A percentile compares a stretch with the other conserved stretches of the same genome.
These are phyloP conservation scores for Fraxinus baroniana DNA, from an alignment of 305 asterid species.

Conservation along the genomic window DNA sequence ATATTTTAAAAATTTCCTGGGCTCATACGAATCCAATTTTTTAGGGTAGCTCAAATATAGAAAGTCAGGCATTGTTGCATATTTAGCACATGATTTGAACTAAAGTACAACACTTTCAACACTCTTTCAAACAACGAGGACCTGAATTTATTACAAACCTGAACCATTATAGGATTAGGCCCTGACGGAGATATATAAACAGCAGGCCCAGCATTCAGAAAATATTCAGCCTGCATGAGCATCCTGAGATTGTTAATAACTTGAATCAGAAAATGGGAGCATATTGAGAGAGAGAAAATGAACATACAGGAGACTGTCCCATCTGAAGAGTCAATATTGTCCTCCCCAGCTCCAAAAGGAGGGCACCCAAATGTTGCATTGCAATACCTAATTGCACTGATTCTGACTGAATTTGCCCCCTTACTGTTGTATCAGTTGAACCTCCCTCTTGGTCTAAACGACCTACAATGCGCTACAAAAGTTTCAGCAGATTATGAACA, in stretches of 20 bases:
- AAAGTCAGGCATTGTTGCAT: not conserved
- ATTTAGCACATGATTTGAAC: not conserved
- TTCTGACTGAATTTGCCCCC: slow-evolving; percentile 70
- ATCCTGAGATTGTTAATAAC: slow-evolving; percentile 20
- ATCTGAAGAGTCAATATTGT: slow-evolving; percentile 73
- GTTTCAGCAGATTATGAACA: slow-evolving; percentile 43
- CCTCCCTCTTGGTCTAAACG: slow-evolving; percentile 62
- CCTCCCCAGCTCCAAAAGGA: slow-evolving; percentile 84
- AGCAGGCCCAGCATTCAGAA: slow-evolving; percentile 88
- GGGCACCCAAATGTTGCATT: slow-evolving; percentile 88
- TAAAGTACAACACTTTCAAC: not conserved
- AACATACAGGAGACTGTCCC: slow-evolving; percentile 80
- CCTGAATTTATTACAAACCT: slow-evolving; percentile 47
- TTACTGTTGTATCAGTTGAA: slow-evolving; percentile 53
- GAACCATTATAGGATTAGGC: slow-evolving; percentile 95
- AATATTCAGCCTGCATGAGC: slow-evolving; percentile 70
- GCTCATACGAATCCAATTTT: too few species aligned
- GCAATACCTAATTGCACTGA: slow-evolving; percentile 64
- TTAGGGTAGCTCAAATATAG: not conserved
- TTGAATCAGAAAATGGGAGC: slow-evolving; percentile 1
- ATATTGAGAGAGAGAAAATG: slow-evolving; percentile 16
- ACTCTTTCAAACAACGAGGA: not conserved
- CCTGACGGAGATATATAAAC: slow-evolving; percentile 85
- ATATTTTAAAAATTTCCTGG: too few species aligned
- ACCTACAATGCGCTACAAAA: slow-evolving; percentile 63